Conservation (phyloP, 768 basidiomycete species). For the Termitomyces titanicus region DNA sequence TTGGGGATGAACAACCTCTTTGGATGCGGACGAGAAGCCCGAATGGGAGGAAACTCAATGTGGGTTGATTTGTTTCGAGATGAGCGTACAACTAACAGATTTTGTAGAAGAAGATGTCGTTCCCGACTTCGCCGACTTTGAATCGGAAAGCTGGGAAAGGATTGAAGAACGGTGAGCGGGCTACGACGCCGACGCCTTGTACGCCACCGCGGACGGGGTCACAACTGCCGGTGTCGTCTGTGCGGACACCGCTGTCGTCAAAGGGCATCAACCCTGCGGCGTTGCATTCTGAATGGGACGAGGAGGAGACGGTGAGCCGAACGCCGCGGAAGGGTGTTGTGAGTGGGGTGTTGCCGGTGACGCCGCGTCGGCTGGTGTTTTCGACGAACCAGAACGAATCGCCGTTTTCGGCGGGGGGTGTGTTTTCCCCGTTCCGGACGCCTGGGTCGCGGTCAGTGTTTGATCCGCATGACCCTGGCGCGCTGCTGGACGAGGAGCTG, state of each 20-base stretch:
- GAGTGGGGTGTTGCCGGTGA: conserved; percentile 28
- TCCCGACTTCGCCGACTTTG: conserved; percentile 44
- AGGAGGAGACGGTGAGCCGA: conserved; percentile 25
- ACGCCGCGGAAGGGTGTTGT: conserved; percentile 35
- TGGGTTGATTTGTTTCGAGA: conserved; percentile 11
- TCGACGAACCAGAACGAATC: conserved; percentile 32
- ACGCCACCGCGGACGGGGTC: conserved; percentile 18
- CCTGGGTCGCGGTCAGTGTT: conserved; percentile 50
- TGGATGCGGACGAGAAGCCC: conserved; percentile 24
- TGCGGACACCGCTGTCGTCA: conserved; percentile 21
- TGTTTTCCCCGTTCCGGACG: conserved; percentile 42
- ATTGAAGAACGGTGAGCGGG: conserved; percentile 6
- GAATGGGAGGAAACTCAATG: conserved; percentile 22
- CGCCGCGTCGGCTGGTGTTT: conserved; percentile 36
- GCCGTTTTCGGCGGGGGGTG: conserved; percentile 33
- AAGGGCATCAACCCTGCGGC: conserved; percentile 31
- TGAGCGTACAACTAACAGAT: conserved; percentile 11
- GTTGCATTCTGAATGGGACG: conserved; percentile 17
- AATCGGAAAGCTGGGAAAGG: conserved; percentile 34
- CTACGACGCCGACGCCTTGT: conserved; percentile 14
- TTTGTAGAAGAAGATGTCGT: conserved; percentile 35
- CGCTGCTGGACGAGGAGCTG: conserved; percentile 71
- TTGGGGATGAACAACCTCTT: conserved; percentile 23
- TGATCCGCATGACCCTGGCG: conserved; percentile 70
- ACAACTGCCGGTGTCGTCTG: conserved; percentile 19